Evolutionary conservation across 495 filamentous ascomycete genomes (phyloP), one percentile per base, ranked within the genome.

Genomic region (Lasiosphaeris hirsuta): DNA sequence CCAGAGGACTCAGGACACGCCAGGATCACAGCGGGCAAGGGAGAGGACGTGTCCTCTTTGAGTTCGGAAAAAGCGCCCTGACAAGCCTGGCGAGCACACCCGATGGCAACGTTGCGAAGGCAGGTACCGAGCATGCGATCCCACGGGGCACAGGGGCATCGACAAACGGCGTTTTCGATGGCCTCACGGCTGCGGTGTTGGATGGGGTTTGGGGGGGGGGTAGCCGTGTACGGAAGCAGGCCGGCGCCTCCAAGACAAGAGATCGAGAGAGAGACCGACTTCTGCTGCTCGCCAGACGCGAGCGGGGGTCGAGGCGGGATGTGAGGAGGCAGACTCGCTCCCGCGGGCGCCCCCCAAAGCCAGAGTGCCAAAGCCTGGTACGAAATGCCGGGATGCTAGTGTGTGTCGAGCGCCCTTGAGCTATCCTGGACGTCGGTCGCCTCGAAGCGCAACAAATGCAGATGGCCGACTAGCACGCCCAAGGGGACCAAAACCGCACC

Each of bases 71-170:
- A 14, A 51, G 49, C 49, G 14, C 36, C 23, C 49, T 39, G 33
- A 36, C 19, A 17, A 49, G 36, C 49, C 33, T 40, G 30, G 49
- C 49, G 49, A 51, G 46, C 46, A 49, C 13, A 49, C 14, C 49
- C 49, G 49, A 51, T 39, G 49, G 49, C 15, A 15, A 51, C 49
- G 49, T 35, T 51, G 49, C 36, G 30, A 10, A 4, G 49, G 35
- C 49, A 23, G 49, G n/a, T 51, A 36, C 33, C 49, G 34, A 51
- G 33, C 34, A 51, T 51, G 49, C 49, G 23, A 51, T 51, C 49
- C 49, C 35, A 51, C 33, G 35, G 14, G 4, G 49, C 49, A 40
- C 49, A 7, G 49, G 35, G 35, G 14, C 49, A 51, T 14, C 49
- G 40, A 7, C 49, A 51, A 15, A 9, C 36, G 49, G 14, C 49